Conservation (phyloP, 805 yeast genomes). For the Kodamaea kakaduensis region DNA sequence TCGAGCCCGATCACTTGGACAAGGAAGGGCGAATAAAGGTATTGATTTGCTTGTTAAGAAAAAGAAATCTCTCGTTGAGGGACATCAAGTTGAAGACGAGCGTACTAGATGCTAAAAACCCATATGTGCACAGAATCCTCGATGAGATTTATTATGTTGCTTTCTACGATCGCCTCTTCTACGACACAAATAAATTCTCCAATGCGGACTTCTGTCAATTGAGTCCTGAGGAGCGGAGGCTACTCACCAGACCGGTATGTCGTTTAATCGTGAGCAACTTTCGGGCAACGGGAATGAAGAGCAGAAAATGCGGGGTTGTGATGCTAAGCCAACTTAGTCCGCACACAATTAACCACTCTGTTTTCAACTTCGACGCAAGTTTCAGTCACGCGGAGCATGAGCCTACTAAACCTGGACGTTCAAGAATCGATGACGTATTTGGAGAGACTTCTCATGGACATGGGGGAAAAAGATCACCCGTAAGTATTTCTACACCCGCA, state of each 20-base stretch:
- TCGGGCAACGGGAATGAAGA: slow-evolving; percentile 1
- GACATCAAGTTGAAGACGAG: slow-evolving; percentile 13
- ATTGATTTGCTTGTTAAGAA: slow-evolving; percentile 37
- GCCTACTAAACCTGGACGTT: no score
- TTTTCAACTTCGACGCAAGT: background rate
- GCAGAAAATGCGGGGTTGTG: slow-evolving; percentile 10
- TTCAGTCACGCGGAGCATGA: no score
- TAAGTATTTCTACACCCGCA: no score
- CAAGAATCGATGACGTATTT: no score
- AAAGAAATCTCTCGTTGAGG: slow-evolving; percentile 14
- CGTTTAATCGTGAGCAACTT: slow-evolving; percentile 15
- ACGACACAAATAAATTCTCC: background rate
- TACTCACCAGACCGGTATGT: slow-evolving; percentile 5
- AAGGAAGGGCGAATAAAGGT: slow-evolving; percentile 53
- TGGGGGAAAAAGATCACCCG: no score
- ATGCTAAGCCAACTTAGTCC: slow-evolving; percentile 15
- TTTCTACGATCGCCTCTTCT: slow-evolving; percentile 23
- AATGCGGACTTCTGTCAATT: background rate
- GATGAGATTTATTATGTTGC: slow-evolving; percentile 26
- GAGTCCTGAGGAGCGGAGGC: background rate
- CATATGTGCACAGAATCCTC: slow-evolving; percentile 12
- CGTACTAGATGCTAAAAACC: background rate
- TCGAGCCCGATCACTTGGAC: slow-evolving; percentile 70
- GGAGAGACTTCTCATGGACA: no score
- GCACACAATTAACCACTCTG: background rate